phyloP scores from a whole-genome alignment of 768 basidiomycete species.

The Hysterangium stoloniferum region DNA sequence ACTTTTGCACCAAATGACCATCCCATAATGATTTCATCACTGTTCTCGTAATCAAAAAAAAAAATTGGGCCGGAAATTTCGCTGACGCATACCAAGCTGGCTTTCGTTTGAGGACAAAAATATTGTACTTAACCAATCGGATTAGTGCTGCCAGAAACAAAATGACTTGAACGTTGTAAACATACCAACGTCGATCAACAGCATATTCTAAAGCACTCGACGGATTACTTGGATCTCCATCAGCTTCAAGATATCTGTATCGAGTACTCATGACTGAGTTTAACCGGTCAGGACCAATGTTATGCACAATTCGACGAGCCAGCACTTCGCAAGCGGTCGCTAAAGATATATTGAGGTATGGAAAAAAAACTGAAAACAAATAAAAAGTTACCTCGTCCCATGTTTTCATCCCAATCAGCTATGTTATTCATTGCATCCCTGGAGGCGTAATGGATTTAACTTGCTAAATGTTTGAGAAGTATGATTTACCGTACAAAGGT shows the following conservation, averaged over 20 bases:
- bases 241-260: conserved; percentile 59
- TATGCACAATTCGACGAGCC: conserved; percentile 73
- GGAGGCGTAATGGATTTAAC: background rate
- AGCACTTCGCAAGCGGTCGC: conserved; percentile 80
- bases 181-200: conserved; percentile 85
- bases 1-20: conserved; percentile 73
- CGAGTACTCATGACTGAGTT: conserved; percentile 70
- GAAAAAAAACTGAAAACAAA: background rate
- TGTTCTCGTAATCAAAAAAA: conserved; percentile 21
- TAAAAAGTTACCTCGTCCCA: conserved; percentile 54
- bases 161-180: conserved; percentile 4
- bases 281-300: conserved; percentile 52
- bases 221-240: conserved; percentile 70
- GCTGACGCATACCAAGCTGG: conserved; percentile 52
- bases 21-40: conserved; percentile 79
- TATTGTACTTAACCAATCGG: conserved; percentile 44
- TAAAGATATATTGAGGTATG: conserved; percentile 20
- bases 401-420: conserved; percentile 82
- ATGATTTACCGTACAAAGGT: conserved; percentile 51
- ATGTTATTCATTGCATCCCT: conserved; percentile 71
- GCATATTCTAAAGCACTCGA: conserved; percentile 80
- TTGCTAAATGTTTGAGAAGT: background rate
- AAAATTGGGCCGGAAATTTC: background rate
- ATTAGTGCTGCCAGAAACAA: background rate
- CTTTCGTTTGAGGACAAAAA: conserved; percentile 83